Evolutionary conservation across 163 green algal species (phyloP), one percentile per base, ranked within the genome.

Genomic region (Trebouxiophyceae sp.): DNA sequence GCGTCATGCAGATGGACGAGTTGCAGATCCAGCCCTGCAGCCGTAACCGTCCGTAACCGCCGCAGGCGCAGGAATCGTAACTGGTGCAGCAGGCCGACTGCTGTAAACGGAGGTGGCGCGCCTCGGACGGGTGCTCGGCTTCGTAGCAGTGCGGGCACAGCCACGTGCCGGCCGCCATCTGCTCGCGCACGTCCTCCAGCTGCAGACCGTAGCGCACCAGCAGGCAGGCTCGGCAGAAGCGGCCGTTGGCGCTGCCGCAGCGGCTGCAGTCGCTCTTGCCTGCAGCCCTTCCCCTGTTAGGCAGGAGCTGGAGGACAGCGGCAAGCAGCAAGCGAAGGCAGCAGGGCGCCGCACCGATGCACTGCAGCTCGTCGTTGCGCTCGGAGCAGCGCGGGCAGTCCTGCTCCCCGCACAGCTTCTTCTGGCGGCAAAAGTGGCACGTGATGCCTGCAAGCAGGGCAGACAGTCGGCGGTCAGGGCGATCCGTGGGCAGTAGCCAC

Each of bases 351-450:
- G 7, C 26, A 73, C 79, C 84, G 8, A 81, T 74, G 77, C 85
- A 92, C 54, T 75, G 64, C 65, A 69, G 62, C 27, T 66, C 63
- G 2, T 61, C 57, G 73, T 83, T 72, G 50, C 78, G 74, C 30
- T 60, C 31, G 31, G 29, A 65, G 78, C 85, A 92, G 63, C 83
- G 78, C 0, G 64, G 70, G 74, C 85, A 92, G 64, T 72, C 72
- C 23, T 66, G 54, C 77, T 90, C 83, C 0, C 73, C 76, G 65
- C 85, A 92, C 60, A 90, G 74, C 82, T 85, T 90, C 75, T 92
- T 92, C 78, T 92, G 85, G 5, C 85, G 72, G 76, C 85, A 88
- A 69, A 92, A 92, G 69, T 92, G 83, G 80, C 85, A 92, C 30
- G 68, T 81, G 74, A 89, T 80, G 55, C 85, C 85, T 71, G 65